These are phyloP conservation scores for Yamadazyma mexicana DNA, from an alignment of 1,139 yeast genomes.

Conservation along the genomic window DNA sequence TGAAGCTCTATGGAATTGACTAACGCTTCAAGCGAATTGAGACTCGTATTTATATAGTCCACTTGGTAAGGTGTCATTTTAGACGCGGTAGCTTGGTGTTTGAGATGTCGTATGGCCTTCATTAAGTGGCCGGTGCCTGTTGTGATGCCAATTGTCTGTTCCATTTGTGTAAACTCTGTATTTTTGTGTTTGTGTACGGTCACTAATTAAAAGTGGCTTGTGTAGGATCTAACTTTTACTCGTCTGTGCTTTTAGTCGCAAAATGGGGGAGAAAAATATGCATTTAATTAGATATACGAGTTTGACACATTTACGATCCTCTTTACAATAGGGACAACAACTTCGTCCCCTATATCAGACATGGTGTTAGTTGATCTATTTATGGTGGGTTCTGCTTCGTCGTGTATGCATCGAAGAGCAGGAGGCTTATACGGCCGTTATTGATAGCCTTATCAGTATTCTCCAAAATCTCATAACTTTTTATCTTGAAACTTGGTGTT, in stretches of 20 bases:
- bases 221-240: too few species aligned
- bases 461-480: slow-evolving; percentile 67
- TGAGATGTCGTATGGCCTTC: neutral
- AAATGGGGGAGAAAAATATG: neutral
- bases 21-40: slow-evolving; percentile 9
- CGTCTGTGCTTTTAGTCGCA: too few species aligned
- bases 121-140: neutral
- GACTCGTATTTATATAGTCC: slow-evolving; percentile 12
- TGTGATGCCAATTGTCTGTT: too few species aligned
- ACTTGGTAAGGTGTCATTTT: slow-evolving; percentile 11
- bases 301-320: neutral
- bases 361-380: too few species aligned
- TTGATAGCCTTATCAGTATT: slow-evolving; percentile 61
- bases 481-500: slow-evolving; percentile 26
- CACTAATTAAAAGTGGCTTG: neutral
- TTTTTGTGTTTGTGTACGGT: neutral
- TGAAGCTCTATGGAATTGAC: slow-evolving; percentile 5
- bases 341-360: too few species aligned
- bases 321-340: too few species aligned
- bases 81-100: neutral
- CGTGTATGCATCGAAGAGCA: slow-evolving; percentile 71
- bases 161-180: too few species aligned
- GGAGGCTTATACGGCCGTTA: slow-evolving; percentile 69
- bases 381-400: slow-evolving; percentile 68
- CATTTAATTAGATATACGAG: neutral